A percentile compares a stretch with the other conserved stretches of the same genome.
Evolutionary conservation across 768 basidiomycete genomes (phyloP).

Genomic region (Pulveroboletus frians): DNA sequence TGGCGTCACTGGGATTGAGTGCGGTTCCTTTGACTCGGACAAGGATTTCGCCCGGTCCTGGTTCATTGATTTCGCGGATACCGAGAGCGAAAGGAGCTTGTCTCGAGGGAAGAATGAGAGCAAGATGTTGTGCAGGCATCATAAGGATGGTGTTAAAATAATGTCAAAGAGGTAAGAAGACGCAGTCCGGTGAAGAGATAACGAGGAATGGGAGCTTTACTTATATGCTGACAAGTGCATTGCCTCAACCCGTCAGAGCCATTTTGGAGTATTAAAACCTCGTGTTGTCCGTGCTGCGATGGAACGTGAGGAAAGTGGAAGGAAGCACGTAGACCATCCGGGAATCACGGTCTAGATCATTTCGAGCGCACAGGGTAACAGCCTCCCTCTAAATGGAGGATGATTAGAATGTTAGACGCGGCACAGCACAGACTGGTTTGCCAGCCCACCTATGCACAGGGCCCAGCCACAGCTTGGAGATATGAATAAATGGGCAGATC

Average conservation of each 20-base stretch:
- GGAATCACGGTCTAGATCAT: constrained; percentile 31
- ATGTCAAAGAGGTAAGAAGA: constrained; percentile 12
- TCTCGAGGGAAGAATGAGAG: constrained; percentile 29
- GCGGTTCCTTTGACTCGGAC: constrained; percentile 44
- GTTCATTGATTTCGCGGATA: constrained; percentile 34
- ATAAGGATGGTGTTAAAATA: constrained; percentile 4
- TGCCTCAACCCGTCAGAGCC: constrained; percentile 26
- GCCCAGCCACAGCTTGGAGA: constrained; percentile 20
- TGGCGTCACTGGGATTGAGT: constrained; percentile 52
- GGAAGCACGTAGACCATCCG: constrained; percentile 22
- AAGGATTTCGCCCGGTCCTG: constrained; percentile 45
- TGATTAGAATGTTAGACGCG: constrained; percentile 26
- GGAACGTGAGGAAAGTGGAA: constrained; percentile 23
- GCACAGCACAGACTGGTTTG: constrained; percentile 25
- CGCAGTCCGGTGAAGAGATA: constrained; percentile 18
- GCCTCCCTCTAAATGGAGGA: constrained; percentile 29
- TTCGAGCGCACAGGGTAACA: constrained; percentile 28
- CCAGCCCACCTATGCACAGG: constrained; percentile 8
- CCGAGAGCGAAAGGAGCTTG: constrained; percentile 35
- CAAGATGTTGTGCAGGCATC: constrained; percentile 26
- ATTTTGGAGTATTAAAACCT: constrained; percentile 28
- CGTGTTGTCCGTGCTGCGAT: constrained; percentile 32
- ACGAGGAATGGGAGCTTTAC: constrained; percentile 14
- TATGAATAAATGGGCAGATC: constrained; percentile 9
- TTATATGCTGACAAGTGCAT: constrained; percentile 29